Percentiles rank a stretch among this genome's conserved stretches.
Evolutionary conservation across 139 green algal species (phyloP).

Genomic region (Chlamydomonas sp.): DNA sequence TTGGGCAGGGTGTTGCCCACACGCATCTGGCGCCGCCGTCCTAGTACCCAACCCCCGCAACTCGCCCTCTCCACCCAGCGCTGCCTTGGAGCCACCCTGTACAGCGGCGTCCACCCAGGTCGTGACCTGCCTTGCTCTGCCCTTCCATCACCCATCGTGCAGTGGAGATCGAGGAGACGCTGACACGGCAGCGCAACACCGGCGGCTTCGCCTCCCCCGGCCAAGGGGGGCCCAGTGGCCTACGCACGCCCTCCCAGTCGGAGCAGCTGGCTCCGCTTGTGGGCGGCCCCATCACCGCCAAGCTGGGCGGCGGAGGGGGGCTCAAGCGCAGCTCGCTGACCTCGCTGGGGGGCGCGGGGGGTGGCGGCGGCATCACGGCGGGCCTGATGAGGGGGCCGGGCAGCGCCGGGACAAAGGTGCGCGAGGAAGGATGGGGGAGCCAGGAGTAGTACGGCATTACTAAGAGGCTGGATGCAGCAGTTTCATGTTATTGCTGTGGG

Average conservation of each 20-base stretch:
- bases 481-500: no score
- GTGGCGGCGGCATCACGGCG: background rate
- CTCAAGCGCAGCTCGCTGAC: conserved; percentile 19
- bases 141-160: background rate
- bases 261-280: conserved; percentile 28
- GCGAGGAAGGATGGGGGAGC: background rate
- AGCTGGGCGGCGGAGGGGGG: conserved; percentile 7
- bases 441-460: no score
- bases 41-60: no score
- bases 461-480: no score
- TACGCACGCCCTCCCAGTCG: background rate
- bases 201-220: conserved; percentile 4
- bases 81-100: no score
- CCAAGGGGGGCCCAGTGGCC: background rate
- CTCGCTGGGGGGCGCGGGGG: background rate
- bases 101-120: background rate
- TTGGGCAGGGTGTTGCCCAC: no score
- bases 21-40: no score
- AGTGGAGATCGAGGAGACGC: conserved; percentile 33
- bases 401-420: background rate
- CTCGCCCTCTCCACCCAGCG: no score
- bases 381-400: background rate
- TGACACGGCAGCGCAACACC: background rate
- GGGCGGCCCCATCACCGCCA: conserved; percentile 37
- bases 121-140: background rate